phyloP scores from a whole-genome alignment of 192 early-diverging fungal species.

The Backusella morwellensis region DNA sequence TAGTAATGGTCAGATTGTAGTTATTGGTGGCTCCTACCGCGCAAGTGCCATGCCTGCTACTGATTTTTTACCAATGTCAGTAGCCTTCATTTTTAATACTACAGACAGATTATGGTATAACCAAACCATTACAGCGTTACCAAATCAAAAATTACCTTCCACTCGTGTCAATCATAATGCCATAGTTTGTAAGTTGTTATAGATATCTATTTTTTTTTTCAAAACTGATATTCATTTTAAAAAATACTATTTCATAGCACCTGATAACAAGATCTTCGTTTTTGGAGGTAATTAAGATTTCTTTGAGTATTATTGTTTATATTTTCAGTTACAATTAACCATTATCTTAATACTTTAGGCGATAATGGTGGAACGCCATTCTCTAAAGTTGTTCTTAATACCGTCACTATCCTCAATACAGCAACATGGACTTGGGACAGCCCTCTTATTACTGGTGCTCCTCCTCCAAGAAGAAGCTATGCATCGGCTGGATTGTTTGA shows the following conservation, averaged over 20 bases:
- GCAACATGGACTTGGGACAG: constrained; percentile 19
- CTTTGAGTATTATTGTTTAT: background rate
- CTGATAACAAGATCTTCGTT: constrained; percentile 14
- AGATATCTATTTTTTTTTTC: background rate
- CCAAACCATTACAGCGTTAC: background rate
- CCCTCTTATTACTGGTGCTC: background rate
- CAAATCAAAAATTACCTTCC: background rate
- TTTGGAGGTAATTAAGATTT: constrained; percentile 18
- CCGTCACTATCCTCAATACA: constrained; percentile 12
- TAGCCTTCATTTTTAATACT: background rate
- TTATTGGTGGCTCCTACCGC: background rate
- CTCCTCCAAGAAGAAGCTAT: constrained; percentile 14
- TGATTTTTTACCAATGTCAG: background rate
- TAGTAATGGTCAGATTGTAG: background rate
- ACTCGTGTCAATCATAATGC: background rate
- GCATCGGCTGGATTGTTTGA: constrained; percentile 19
- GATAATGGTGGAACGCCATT: background rate
- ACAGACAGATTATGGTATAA: background rate
- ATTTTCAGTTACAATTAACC: background rate
- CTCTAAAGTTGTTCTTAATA: background rate
- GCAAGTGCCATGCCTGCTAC: background rate
- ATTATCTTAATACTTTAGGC: background rate
- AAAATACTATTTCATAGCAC: background rate
- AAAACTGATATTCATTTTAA: background rate
- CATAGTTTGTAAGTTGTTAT: background rate